Evolutionary conservation across 2,329 filamentous ascomycete genomes (phyloP).

Genomic region (Monilinia polystroma): DNA sequence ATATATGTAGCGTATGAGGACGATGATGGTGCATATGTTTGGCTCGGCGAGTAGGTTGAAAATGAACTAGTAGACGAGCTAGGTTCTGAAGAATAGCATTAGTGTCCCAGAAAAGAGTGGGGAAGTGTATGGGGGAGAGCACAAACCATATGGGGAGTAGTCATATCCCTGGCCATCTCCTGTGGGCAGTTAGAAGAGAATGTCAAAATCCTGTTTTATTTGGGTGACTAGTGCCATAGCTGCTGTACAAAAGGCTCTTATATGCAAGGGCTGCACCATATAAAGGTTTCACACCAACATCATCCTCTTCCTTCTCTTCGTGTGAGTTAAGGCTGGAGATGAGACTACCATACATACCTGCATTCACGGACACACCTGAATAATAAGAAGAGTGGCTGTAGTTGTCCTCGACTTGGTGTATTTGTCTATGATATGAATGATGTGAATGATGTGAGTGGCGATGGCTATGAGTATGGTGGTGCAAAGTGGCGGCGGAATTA

Average conservation of each 20-base stretch:
- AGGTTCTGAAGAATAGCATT: not conserved
- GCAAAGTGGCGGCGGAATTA: not conserved
- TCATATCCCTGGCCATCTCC: conserved; percentile 9
- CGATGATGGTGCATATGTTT: not conserved
- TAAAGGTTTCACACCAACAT: not conserved
- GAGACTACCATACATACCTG: conserved; percentile 16
- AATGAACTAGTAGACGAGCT: not conserved
- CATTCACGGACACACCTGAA: not conserved
- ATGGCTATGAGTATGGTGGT: not conserved
- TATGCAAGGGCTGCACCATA: not conserved
- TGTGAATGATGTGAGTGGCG: not conserved
- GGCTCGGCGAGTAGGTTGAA: not conserved
- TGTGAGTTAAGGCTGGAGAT: not conserved
- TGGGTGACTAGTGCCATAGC: not conserved
- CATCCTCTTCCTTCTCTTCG: not conserved
- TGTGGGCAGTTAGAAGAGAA: conserved; percentile 14
- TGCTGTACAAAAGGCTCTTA: not conserved
- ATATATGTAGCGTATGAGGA: conserved; percentile 4
- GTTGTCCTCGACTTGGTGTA: conserved; percentile 7
- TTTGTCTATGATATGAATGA: not conserved
- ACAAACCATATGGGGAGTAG: conserved; percentile 17
- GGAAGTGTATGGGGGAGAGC: not conserved
- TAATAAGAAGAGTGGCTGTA: conserved; percentile 5
- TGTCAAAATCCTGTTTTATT: not conserved
- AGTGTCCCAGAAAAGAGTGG: not conserved